A percentile compares a stretch with the other conserved stretches of the same genome.
Evolutionary conservation across 78 protist species (phyloP).

Genomic region (Bodo saltans): DNA sequence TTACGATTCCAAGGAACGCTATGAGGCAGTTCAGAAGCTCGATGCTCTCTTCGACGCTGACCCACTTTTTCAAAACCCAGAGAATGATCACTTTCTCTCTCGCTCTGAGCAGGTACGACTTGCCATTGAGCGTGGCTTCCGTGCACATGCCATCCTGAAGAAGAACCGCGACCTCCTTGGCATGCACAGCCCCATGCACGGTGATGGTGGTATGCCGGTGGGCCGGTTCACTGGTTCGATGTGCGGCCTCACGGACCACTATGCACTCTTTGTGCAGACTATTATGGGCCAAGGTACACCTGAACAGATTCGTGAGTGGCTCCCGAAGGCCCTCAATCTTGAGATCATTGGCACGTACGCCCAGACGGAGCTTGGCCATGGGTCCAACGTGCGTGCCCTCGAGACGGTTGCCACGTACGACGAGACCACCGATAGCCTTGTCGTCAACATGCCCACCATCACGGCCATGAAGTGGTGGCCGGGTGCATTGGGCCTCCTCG

Average conservation of each 20-base stretch:
- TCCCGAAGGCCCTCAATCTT: slow-evolving; percentile 12
- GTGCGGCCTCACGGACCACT: slow-evolving; percentile 21
- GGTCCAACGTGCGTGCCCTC: slow-evolving; percentile 61
- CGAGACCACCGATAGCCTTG: slow-evolving; percentile 48
- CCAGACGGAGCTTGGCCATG: slow-evolving; percentile 72
- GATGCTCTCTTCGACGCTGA: too few species aligned
- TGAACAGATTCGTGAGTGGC: slow-evolving; percentile 36
- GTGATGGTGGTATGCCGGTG: slow-evolving; percentile 21
- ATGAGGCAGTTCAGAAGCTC: too few species aligned
- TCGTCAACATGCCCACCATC: slow-evolving; percentile 65
- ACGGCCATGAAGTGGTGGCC: slow-evolving; percentile 79
- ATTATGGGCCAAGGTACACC: background rate
- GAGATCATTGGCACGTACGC: slow-evolving; percentile 45
- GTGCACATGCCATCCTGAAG: background rate
- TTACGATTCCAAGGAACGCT: too few species aligned
- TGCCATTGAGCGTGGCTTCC: background rate
- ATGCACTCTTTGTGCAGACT: slow-evolving; percentile 34
- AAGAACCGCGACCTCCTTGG: slow-evolving; percentile 12
- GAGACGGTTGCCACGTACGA: slow-evolving; percentile 82
- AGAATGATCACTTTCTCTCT: background rate
- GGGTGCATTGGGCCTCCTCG: slow-evolving; percentile 60
- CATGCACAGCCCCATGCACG: slow-evolving; percentile 10
- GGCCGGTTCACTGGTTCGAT: background rate
- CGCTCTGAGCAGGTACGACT: background rate
- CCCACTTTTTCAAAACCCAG: too few species aligned